Evolutionary conservation across 139 green algal genomes (phyloP).

Genomic region (Closterium sp.): DNA sequence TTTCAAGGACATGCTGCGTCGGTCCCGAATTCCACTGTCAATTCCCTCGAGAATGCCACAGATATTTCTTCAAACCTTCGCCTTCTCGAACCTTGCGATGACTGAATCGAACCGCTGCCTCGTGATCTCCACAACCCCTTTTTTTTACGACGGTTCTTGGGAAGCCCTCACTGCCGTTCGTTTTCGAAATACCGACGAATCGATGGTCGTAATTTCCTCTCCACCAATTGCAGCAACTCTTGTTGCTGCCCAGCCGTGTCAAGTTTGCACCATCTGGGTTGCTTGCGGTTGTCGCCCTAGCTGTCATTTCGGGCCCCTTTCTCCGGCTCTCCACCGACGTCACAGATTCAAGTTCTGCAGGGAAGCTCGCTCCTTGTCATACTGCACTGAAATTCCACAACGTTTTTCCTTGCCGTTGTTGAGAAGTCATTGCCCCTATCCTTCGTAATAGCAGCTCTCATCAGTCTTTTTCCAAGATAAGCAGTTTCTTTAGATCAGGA

Average conservation of each 20-base stretch:
- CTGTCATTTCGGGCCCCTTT: not conserved
- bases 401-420: not conserved
- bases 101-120: not conserved
- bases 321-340: not conserved
- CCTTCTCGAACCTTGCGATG: not conserved
- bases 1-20: not conserved
- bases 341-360: not conserved
- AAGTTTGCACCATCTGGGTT: too few relatives aligned
- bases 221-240: not conserved
- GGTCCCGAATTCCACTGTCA: not conserved
- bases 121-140: not conserved
- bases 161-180: not conserved
- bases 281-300: not conserved
- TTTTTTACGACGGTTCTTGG: not conserved
- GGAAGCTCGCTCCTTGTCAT: not conserved
- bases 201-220: too few relatives aligned
- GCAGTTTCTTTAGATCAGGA: not conserved
- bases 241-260: not conserved
- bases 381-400: too few relatives aligned
- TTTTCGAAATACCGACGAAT: too few relatives aligned
- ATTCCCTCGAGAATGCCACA: not conserved
- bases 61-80: not conserved
- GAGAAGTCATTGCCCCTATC: not conserved
- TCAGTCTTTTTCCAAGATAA: not conserved
- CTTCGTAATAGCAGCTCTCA: not conserved